Conservation (phyloP, 2,329 filamentous ascomycete genomes). For the Aureobasidium sp. region DNA sequence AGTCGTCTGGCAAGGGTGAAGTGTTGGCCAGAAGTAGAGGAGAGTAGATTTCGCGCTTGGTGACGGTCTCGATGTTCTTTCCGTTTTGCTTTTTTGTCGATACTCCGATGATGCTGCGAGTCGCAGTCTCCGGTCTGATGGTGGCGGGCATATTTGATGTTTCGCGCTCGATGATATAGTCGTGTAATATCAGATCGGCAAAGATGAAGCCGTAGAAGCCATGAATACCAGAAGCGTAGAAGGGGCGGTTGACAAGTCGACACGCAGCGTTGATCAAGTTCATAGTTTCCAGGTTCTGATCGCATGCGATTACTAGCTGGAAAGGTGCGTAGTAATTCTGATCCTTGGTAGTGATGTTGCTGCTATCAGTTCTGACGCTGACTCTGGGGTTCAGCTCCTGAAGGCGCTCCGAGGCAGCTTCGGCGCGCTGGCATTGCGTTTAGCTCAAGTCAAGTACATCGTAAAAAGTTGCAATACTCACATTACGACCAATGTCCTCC, state of each 20-base stretch:
- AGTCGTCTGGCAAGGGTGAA: conserved; percentile 62
- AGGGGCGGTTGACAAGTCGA: conserved; percentile 67
- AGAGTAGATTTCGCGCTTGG: conserved; percentile 84
- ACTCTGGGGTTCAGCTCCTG: conserved; percentile 88
- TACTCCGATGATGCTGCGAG: conserved; percentile 66
- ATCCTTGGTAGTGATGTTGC: conserved; percentile 59
- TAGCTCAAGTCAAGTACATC: conserved; percentile 9
- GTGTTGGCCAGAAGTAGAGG: conserved; percentile 81
- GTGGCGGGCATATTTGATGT: conserved; percentile 62
- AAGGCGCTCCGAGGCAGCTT: conserved; percentile 70
- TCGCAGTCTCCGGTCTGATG: conserved; percentile 60
- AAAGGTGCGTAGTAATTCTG: conserved; percentile 71
- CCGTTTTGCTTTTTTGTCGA: conserved; percentile 58
- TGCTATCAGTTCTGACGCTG: conserved; percentile 59
- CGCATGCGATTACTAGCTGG: conserved; percentile 83
- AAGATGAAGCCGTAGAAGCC: conserved; percentile 95
- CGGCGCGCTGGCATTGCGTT: conserved; percentile 54
- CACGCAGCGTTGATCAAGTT: conserved; percentile 80
- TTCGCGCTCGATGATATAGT: conserved; percentile 81
- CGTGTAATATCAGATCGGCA: conserved; percentile 82
- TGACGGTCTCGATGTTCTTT: conserved; percentile 76
- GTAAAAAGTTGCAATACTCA: no score
- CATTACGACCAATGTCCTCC: conserved; percentile 66
- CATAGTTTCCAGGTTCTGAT: conserved; percentile 68
- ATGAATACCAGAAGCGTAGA: conserved; percentile 82